Conservation (phyloP, 2,329 filamentous ascomycete genomes). For the Seiridium unicorne region DNA sequence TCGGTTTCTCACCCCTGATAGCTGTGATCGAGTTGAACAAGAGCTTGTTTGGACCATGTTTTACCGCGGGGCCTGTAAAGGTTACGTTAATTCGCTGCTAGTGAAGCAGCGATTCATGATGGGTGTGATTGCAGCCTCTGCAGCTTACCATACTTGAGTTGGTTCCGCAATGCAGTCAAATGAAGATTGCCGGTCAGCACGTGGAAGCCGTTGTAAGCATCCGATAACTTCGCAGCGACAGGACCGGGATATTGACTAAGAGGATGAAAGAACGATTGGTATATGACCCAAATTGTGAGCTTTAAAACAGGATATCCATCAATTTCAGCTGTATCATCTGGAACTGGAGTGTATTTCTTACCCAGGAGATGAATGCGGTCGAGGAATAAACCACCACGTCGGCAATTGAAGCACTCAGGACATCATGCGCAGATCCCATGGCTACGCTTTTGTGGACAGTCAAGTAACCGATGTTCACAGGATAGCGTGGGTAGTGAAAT, state of each 20-base stretch:
- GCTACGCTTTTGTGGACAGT: too few species aligned
- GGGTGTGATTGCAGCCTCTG: too few species aligned
- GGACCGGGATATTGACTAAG: neutral
- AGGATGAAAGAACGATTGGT: neutral
- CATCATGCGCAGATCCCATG: too few species aligned
- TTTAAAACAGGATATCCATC: neutral
- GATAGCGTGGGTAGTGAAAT: too few species aligned
- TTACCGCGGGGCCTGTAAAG: constrained; percentile 13
- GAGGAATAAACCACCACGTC: too few species aligned
- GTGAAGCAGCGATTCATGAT: too few species aligned
- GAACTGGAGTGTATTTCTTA: too few species aligned
- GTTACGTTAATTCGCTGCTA: neutral
- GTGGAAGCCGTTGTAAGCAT: neutral
- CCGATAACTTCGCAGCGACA: neutral
- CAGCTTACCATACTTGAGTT: constrained; percentile 4
- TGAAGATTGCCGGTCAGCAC: neutral
- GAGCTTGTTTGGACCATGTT: constrained; percentile 17
- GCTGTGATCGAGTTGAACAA: constrained; percentile 17
- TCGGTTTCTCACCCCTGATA: neutral
- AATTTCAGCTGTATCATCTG: too few species aligned
- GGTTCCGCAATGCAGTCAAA: neutral
- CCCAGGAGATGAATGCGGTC: too few species aligned
- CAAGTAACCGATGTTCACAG: too few species aligned
- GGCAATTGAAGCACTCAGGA: too few species aligned
- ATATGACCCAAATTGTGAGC: neutral